Conservation (phyloP, 148 eudicot genomes). For the Chenopodium berlandieri region DNA sequence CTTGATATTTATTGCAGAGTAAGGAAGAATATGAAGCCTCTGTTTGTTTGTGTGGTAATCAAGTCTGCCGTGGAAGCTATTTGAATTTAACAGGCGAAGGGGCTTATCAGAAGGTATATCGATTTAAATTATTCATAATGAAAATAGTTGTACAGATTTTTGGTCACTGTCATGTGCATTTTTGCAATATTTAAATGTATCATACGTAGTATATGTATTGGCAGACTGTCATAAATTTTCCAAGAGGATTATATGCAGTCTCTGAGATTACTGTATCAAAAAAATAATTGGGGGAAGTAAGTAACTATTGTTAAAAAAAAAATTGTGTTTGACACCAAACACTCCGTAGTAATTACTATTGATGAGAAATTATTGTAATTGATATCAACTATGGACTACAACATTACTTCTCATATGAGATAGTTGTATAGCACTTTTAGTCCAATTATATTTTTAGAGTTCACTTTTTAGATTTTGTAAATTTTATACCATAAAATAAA, state of each 20-base stretch:
- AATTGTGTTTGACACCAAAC: too few relatives aligned
- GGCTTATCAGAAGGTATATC: conserved; percentile 80
- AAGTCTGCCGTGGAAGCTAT: conserved; percentile 99
- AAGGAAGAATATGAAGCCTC: conserved; percentile 98
- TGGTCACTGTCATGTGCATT: not conserved
- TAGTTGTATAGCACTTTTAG: too few relatives aligned
- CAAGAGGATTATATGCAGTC: not conserved
- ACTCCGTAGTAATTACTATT: too few relatives aligned
- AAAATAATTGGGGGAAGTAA: too few relatives aligned
- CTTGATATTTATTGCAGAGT: conserved; percentile 52
- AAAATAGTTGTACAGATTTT: not conserved
- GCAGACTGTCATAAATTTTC: not conserved
- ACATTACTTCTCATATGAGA: too few relatives aligned
- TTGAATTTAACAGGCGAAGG: conserved; percentile 92
- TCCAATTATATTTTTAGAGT: too few relatives aligned
- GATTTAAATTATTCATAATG: not conserved
- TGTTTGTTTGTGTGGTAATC: conserved; percentile 96
- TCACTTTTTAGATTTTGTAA: too few relatives aligned
- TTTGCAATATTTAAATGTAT: not conserved
- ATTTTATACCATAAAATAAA: too few relatives aligned
- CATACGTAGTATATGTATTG: not conserved
- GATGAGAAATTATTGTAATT: too few relatives aligned
- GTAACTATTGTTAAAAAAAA: too few relatives aligned
- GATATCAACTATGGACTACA: too few relatives aligned
- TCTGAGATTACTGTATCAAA: too few relatives aligned